Conservation (phyloP, 2,329 filamentous ascomycete species). For the Ceratocystiopsis minuta region DNA sequence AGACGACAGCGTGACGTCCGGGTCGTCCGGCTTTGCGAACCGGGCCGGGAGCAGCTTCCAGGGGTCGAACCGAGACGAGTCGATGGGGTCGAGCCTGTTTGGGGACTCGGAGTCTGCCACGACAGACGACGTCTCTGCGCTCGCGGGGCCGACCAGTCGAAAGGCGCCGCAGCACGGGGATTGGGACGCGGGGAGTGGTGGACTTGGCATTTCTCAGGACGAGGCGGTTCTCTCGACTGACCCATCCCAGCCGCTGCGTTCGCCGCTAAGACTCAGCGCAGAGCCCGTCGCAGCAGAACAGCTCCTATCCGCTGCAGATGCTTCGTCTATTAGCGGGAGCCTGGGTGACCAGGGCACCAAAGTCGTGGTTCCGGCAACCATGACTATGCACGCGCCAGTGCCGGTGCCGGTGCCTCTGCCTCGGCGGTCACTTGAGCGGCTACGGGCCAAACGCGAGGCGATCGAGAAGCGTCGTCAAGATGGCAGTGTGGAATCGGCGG, state of each 20-base stretch:
- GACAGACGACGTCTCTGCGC: slow-evolving; percentile 51
- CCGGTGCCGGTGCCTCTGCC: slow-evolving; percentile 26
- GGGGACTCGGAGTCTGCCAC: slow-evolving; percentile 68
- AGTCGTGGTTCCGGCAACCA: slow-evolving; percentile 35
- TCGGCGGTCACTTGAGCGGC: slow-evolving; percentile 53
- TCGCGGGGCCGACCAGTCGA: slow-evolving; percentile 49
- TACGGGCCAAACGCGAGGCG: slow-evolving; percentile 56
- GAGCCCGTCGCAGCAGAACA: neutral
- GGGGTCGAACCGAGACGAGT: slow-evolving; percentile 70
- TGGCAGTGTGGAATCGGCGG: slow-evolving; percentile 64
- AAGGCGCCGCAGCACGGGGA: slow-evolving; percentile 46
- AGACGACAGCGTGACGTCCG: slow-evolving; percentile 73
- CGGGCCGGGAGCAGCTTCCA: slow-evolving; percentile 59
- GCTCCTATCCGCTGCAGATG: too few relatives aligned
- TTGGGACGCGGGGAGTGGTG: slow-evolving; percentile 48
- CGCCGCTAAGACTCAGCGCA: neutral
- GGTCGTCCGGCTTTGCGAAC: slow-evolving; percentile 52
- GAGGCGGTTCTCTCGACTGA: slow-evolving; percentile 15
- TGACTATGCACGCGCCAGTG: slow-evolving; percentile 28
- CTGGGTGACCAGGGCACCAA: too few relatives aligned
- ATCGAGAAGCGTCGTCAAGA: slow-evolving; percentile 57
- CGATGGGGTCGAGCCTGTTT: slow-evolving; percentile 73
- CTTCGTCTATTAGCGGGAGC: too few relatives aligned
- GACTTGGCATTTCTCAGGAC: slow-evolving; percentile 60
- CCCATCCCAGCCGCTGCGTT: neutral